Percentiles rank a stretch among this genome's conserved stretches.
Conservation (phyloP, 768 basidiomycete species). For the Suillus variegatus region DNA sequence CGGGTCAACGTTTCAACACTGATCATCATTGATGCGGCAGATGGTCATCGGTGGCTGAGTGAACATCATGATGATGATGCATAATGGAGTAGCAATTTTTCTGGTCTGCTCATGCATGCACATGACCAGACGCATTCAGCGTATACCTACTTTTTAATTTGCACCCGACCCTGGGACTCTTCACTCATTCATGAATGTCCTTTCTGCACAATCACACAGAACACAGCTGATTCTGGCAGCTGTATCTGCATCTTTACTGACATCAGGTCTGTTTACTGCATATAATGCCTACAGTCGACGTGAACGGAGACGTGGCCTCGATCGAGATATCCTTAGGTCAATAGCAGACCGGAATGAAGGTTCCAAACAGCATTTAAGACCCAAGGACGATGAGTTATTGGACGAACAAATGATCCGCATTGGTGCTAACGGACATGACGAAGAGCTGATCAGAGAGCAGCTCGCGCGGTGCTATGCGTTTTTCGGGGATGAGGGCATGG, state of each 20-base stretch:
- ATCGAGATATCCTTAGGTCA: constrained; percentile 57
- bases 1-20: background rate
- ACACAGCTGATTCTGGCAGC: constrained; percentile 68
- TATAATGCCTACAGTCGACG: constrained; percentile 53
- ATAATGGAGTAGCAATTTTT: no score
- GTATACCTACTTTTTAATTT: background rate
- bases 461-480: constrained; percentile 94
- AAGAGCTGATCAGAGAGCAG: constrained; percentile 85
- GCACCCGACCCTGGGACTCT: background rate
- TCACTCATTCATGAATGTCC: constrained; percentile 20
- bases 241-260: constrained; percentile 61
- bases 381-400: background rate
- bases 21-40: no score
- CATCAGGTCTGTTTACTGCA: constrained; percentile 58
- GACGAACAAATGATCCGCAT: background rate
- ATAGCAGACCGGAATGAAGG: constrained; percentile 32
- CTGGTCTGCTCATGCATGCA: no score
- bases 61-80: no score
- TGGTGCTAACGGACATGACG: constrained; percentile 50
- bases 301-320: constrained; percentile 53
- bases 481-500: constrained; percentile 89
- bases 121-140: background rate
- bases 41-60: background rate
- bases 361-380: background rate
- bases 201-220: constrained; percentile 49